phyloP scores from a whole-genome alignment of 225 moss, liverwort and hornwort species.

The Ulota crispa region DNA sequence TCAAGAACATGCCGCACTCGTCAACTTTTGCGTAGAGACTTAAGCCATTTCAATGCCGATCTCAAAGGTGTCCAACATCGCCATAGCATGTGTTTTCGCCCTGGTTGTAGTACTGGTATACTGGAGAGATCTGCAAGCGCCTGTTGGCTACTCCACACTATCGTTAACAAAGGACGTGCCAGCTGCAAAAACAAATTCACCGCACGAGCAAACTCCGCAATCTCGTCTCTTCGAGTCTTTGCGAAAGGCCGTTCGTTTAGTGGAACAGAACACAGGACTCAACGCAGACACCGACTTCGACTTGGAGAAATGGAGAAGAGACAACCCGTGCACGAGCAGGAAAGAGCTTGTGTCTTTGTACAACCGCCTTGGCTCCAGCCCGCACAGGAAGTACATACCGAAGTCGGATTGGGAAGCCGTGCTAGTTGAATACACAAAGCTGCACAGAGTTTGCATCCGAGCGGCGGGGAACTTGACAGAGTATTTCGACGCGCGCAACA shows the following conservation, averaged over 20 bases:
- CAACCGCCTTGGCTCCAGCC: conserved; percentile 40
- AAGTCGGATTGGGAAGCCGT: conserved; percentile 27
- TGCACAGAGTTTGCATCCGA: conserved; percentile 42
- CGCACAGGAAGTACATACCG: not conserved
- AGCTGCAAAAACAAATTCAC: not conserved
- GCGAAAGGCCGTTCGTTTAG: conserved; percentile 23
- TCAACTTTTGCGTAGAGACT: not conserved
- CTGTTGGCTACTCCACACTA: not conserved
- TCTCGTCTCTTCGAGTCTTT: conserved; percentile 32
- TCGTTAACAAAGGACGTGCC: not conserved
- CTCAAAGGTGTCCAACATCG: not conserved
- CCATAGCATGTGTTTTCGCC: not conserved
- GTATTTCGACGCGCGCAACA: conserved; percentile 42
- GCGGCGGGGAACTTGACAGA: conserved; percentile 43
- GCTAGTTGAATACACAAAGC: conserved; percentile 36
- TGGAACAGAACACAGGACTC: conserved; percentile 33
- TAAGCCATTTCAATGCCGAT: not conserved
- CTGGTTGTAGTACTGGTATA: not conserved
- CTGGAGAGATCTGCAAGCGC: conserved; percentile 1
- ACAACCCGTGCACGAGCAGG: conserved; percentile 62
- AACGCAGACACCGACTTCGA: conserved; percentile 10
- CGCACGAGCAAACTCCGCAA: not conserved
- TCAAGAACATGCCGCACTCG: not conserved
- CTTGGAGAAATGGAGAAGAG: conserved; percentile 34
- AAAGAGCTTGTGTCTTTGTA: conserved; percentile 47